phyloP scores from a whole-genome alignment of 192 early-diverging fungal species.

The Backusella luteola region DNA sequence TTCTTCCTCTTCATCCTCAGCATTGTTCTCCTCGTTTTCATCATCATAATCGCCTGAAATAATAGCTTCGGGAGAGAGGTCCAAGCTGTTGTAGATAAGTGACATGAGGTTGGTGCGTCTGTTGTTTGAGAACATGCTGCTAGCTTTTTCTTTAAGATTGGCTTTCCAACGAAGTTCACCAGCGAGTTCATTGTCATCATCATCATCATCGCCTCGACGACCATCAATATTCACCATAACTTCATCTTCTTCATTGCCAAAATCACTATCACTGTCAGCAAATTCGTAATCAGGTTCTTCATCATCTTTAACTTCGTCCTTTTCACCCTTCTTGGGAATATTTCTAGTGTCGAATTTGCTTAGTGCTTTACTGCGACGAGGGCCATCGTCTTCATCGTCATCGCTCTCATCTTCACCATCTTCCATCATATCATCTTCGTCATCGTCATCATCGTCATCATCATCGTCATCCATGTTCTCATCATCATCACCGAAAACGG shows the following conservation, averaged over 20 bases:
- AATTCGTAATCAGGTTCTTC: conserved; percentile 40
- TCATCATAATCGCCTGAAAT: conserved; percentile 38
- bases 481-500: conserved; percentile 61
- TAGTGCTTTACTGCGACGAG: conserved; percentile 32
- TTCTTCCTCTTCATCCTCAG: conserved; percentile 32
- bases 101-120: conserved; percentile 85
- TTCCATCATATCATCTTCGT: conserved; percentile 29
- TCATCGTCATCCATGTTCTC: conserved; percentile 46
- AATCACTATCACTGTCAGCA: conserved; percentile 77
- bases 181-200: conserved; percentile 43
- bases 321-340: conserved; percentile 37
- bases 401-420: conserved; percentile 37
- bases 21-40: conserved; percentile 19
- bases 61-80: conserved; percentile 51
- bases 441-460: conserved; percentile 39
- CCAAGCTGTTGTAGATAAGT: conserved; percentile 72
- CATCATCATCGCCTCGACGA: conserved; percentile 25
- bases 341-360: conserved; percentile 41
- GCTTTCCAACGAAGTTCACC: conserved; percentile 69
- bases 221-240: conserved; percentile 40
- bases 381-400: conserved; percentile 50
- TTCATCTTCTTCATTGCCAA: conserved; percentile 43
- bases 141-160: conserved; percentile 62
- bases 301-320: conserved; percentile 26
- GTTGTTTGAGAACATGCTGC: conserved; percentile 49